Base-by-base conservation (phyloP, 2,329 filamentous ascomycete genomes). In the Cladosporium halotolerans region DNA sequence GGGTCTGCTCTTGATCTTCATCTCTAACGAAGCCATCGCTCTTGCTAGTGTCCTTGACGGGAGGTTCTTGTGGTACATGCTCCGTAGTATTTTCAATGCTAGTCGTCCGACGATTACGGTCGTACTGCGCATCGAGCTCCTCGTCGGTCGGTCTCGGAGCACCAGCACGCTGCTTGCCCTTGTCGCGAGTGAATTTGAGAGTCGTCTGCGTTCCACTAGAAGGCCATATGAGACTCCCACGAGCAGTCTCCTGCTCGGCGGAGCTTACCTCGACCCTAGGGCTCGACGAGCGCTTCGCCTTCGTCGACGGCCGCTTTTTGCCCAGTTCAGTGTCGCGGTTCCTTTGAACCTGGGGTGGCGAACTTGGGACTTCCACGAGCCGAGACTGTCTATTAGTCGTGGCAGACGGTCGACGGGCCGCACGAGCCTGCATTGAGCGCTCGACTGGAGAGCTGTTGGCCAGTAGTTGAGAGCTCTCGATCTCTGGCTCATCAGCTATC, bases 381-480 rank as follows among this genome's bases (percentile, higher is more conserved):
- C 4, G 2, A 31, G 5, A 2, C 8, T 2, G 48, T 7, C 23
- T 28, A 13, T 13, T 32, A 34, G 4, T 14, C n/a, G 28, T 40
- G 18, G 18, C 8, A 4, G 48, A 51, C 14, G 40, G 32, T 3
- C 40, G 48, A 31, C 48, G 48, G n/a, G 48, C 48, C 14, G 48
- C 48, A 3, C 48, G 40, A 36, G 40, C 48, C 32, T 51, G 48
- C 40, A 51, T 44, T n/a, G 47, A 50, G 18, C 47, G 47, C 16
- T 50, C 47, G 28, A 50, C 47, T 5, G 48, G 48, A 31, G 48
- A 51, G 19, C 48, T 51, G 13, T 51, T 43, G 2, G 33, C 40
- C 28, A n/a, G 48, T 9, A 51, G 9, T 31, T 51, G 48, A 3
- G 48, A 51, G 32, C 48, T 51, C 7, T 51, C 48, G 9, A 51